Conservation (phyloP, 2,329 filamentous ascomycete species). For the Capronia americana region DNA sequence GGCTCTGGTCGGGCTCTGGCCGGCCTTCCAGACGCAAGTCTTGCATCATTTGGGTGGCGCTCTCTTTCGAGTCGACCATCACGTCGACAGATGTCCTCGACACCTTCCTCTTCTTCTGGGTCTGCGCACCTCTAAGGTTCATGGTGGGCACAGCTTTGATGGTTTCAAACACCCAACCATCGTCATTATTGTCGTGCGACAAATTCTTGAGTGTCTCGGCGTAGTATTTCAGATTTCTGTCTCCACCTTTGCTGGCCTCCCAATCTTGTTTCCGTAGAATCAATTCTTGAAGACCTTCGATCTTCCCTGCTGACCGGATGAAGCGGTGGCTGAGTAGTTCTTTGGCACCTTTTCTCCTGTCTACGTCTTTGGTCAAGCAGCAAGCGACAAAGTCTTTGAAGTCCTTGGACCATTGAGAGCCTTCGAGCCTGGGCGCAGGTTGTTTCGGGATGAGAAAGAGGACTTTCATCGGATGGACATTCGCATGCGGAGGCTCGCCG, state of each 20-base stretch:
- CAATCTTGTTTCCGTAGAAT: slow-evolving; percentile 80
- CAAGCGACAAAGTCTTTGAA: slow-evolving; percentile 94
- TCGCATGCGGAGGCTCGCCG: slow-evolving; percentile 85
- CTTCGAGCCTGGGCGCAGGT: slow-evolving; percentile 81
- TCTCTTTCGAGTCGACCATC: slow-evolving; percentile 42
- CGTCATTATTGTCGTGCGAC: slow-evolving; percentile 69
- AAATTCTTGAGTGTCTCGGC: slow-evolving; percentile 86
- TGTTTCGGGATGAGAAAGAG: slow-evolving; percentile 91
- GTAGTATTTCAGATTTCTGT: slow-evolving; percentile 81
- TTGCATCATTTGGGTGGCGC: slow-evolving; percentile 48
- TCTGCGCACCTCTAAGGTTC: slow-evolving; percentile 61
- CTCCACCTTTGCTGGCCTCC: slow-evolving; percentile 74
- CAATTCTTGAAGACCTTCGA: slow-evolving; percentile 85
- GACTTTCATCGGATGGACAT: slow-evolving; percentile 91
- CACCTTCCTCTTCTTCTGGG: slow-evolving; percentile 54
- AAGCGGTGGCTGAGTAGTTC: slow-evolving; percentile 89
- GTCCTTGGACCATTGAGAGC: slow-evolving; percentile 78
- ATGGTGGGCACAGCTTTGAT: slow-evolving; percentile 73
- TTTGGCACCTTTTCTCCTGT: slow-evolving; percentile 80
- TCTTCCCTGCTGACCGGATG: slow-evolving; percentile 82
- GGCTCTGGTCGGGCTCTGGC: slow-evolving; percentile 33
- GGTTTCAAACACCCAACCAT: slow-evolving; percentile 96
- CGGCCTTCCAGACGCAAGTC: slow-evolving; percentile 47
- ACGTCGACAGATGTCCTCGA: slow-evolving; percentile 49
- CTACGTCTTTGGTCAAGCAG: slow-evolving; percentile 91